A percentile compares a stretch with the other conserved stretches of the same genome.
phyloP scores from a whole-genome alignment of 371 early-diverging fungal species.

The Mucor indicus region DNA sequence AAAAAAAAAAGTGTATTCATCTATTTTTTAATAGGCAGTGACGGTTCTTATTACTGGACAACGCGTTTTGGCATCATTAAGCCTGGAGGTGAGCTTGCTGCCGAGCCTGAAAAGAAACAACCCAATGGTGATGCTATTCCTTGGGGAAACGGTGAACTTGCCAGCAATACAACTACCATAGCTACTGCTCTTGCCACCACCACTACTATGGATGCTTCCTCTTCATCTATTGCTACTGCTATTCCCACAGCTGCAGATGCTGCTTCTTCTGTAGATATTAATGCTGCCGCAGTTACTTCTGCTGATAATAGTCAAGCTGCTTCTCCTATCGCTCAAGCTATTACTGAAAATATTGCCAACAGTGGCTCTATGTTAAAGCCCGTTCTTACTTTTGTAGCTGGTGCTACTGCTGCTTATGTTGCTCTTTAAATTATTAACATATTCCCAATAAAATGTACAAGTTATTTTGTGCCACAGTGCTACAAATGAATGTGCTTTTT shows the following conservation, averaged over 20 bases:
- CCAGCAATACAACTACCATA: background rate
- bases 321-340: background rate
- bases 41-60: constrained; percentile 34
- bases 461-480: too few relatives aligned
- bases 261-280: background rate
- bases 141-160: constrained; percentile 40
- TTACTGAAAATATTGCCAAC: background rate
- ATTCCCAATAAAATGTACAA: too few relatives aligned
- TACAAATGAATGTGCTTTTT: too few relatives aligned
- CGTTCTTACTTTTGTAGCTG: constrained; percentile 13
- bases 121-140: constrained; percentile 38
- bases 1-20: too few relatives aligned
- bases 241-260: constrained; percentile 1
- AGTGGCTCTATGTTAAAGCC: constrained; percentile 13
- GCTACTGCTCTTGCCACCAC: background rate
- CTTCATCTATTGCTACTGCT: background rate
- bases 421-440: constrained; percentile 4
- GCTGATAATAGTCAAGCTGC: background rate
- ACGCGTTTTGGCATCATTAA: constrained; percentile 39
- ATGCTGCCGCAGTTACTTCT: background rate
- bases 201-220: too few relatives aligned
- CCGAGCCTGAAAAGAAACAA: constrained; percentile 19
- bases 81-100: constrained; percentile 19
- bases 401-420: constrained; percentile 14
- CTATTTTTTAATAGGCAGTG: constrained; percentile 26